These are phyloP conservation scores for Aspergillus coremiiformis DNA, from an alignment of 495 filamentous ascomycete genomes.

Conservation along the genomic window DNA sequence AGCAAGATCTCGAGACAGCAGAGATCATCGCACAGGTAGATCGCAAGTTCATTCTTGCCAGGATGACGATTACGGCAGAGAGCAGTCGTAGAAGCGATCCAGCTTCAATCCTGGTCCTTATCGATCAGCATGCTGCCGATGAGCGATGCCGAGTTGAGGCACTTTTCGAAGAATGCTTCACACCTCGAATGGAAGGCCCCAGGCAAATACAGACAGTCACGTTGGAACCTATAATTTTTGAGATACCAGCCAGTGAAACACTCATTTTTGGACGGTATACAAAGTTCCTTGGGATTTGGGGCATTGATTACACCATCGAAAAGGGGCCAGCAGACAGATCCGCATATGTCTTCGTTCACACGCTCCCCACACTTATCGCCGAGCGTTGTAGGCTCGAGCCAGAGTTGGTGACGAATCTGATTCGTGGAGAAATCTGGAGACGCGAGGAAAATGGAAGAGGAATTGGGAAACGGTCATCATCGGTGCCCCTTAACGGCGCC, in stretches of 20 bases:
- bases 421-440: constrained; percentile 70
- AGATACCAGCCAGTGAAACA: constrained; percentile 51
- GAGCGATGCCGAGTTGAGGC: constrained; percentile 77
- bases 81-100: background rate
- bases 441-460: constrained; percentile 27
- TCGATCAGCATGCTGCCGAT: constrained; percentile 95
- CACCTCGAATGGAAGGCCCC: background rate
- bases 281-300: constrained; percentile 60
- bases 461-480: background rate
- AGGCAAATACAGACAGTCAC: constrained; percentile 21
- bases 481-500: background rate
- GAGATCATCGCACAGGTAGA: constrained; percentile 77
- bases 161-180: constrained; percentile 48
- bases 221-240: constrained; percentile 53
- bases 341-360: constrained; percentile 39
- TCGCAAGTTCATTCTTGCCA: constrained; percentile 77
- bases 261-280: constrained; percentile 47
- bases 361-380: constrained; percentile 62
- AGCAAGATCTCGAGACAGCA: constrained; percentile 52
- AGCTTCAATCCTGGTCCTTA: constrained; percentile 52
- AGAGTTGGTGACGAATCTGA: constrained; percentile 56
- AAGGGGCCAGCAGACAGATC: constrained; percentile 5
- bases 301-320: constrained; percentile 51
- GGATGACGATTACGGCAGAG: constrained; percentile 26
- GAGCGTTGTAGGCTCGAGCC: constrained; percentile 71